phyloP scores from a whole-genome alignment of 176 grass and related monocot species.

The Oryza rufipogon region DNA sequence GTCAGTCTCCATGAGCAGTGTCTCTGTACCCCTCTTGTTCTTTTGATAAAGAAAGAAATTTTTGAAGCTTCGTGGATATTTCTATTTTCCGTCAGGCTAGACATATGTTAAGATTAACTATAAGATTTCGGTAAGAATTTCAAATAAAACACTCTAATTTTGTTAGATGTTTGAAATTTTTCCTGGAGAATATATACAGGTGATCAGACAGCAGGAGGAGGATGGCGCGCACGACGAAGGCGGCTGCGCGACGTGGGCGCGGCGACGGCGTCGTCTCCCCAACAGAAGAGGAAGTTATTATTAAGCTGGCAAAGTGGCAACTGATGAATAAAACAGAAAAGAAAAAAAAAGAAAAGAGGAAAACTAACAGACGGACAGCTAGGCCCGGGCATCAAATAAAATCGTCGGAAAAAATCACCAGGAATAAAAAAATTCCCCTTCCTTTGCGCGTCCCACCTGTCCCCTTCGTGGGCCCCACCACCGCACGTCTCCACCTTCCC shows the following conservation, averaged over 20 bases:
- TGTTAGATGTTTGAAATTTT: neutral
- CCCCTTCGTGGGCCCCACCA: slow-evolving; percentile 46
- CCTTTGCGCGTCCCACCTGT: slow-evolving; percentile 47
- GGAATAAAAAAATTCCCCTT: slow-evolving; percentile 2
- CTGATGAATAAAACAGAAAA: neutral
- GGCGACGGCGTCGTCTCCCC: neutral
- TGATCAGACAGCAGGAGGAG: neutral
- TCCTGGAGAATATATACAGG: neutral
- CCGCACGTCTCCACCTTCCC: slow-evolving; percentile 41
- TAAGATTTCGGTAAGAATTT: neutral
- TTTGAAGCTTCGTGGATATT: neutral
- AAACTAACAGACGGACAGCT: slow-evolving; percentile 37
- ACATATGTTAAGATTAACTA: neutral
- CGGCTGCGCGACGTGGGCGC: slow-evolving; percentile 36
- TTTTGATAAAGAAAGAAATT: neutral
- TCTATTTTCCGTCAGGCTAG: neutral
- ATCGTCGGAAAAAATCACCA: slow-evolving; percentile 25
- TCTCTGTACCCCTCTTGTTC: neutral
- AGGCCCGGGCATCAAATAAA: slow-evolving; percentile 36
- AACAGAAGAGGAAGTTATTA: slow-evolving; percentile 1
- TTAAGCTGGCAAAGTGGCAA: neutral
- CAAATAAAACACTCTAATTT: neutral
- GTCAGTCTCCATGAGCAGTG: neutral
- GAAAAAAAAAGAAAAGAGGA: neutral
- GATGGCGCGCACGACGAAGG: slow-evolving; percentile 49